Base-by-base conservation (phyloP, 116 monocot genomes). In the Phalaenopsis hybrid region DNA sequence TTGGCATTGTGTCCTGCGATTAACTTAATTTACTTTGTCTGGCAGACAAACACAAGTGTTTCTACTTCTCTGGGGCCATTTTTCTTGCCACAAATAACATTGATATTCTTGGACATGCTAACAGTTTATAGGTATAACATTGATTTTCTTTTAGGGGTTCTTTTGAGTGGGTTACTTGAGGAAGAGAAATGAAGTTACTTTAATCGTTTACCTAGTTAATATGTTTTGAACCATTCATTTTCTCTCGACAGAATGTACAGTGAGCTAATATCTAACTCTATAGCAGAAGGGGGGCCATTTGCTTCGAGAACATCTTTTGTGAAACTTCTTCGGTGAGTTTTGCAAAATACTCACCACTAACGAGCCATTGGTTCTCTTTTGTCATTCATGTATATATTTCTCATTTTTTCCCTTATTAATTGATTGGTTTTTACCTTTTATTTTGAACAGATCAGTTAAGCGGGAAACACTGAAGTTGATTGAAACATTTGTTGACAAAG, bases 61-160 rank as follows among this genome's bases (percentile, higher is more conserved):
- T 92, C 99, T 58, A 87, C 81, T 85, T 91, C 95, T 0, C 95
- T 99, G 82, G 99, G 99, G 21, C 78, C 90, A 75, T 90, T 82
- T 84, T 99, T 99, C 85, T 92, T 95, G 79, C 89, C 99, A 4
- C 95, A 99, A 84, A 95, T 99, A 81, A 88, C 95, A 15, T 75
- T 95, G 69, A 95, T 99, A 82, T 99, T 99, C 81, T 85, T 99
- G 84, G 99, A 99, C 83, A 99, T 99, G 99, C 88, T 99, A 34
- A 93, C 93, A 0, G 95, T 99, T 10, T 99, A 99, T 90, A 93
- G 99, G 99, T 92, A 75, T 79, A 7, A 1, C 69, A 43, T 69
- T 7, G 10, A 55, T 25, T 59, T 25, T 49, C 28, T 70, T 78
- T 55, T 46, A 59, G 20, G n/a, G 63, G n/a, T 78, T 13, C 23